Evolutionary conservation across 306 rosid species (phyloP), one percentile per base, ranked within the genome.

Genomic region (Oemleria cerasiformis): DNA sequence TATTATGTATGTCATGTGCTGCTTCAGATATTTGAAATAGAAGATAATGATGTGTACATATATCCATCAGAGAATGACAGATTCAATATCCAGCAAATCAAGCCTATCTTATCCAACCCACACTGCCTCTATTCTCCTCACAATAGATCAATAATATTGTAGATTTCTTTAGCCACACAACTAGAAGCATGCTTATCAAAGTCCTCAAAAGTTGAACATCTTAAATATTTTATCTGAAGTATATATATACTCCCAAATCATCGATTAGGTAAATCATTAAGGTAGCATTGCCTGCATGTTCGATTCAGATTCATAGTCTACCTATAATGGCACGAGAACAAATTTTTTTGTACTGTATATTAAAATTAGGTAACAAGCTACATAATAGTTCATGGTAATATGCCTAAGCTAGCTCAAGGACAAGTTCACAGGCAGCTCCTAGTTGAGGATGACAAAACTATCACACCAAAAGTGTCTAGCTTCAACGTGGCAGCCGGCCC

Each of bases 41-140:
- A 51, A 11, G 57, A 56, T 55, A 55, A 25, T 58, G 53, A 15
- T 40, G 17, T 20, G 40, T 40, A 25, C 19, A 54, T 14, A 58
- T 30, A 19, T n/a, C n/a, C n/a, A n/a, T n/a, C n/a, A 40, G 41
- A 20, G 49, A 20, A 30, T 69, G 51, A 54, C 63, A 68, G 53
- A 19, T 40, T 69, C 43, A 39, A 34, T 50, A n/a, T n/a, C 47
- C 17, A 67, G 43, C 66, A 62, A 62, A 62, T 6, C 21, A 58
- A 58, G n/a, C 56, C 16, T 55, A 21, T 56, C 65, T 70, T 42
- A 70, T 70, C 43, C 65, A 14, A 56, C 21, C 55, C 43, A 56
- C 44, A 36, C 44, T 56, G 74, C 65, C 65, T 70, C 44, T 70
- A 69, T 56, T 56, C 65, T 70, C 65, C 41, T 70, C 65, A 9